Conservation (phyloP, 805 yeast species). For the Ogataea angusta region DNA sequence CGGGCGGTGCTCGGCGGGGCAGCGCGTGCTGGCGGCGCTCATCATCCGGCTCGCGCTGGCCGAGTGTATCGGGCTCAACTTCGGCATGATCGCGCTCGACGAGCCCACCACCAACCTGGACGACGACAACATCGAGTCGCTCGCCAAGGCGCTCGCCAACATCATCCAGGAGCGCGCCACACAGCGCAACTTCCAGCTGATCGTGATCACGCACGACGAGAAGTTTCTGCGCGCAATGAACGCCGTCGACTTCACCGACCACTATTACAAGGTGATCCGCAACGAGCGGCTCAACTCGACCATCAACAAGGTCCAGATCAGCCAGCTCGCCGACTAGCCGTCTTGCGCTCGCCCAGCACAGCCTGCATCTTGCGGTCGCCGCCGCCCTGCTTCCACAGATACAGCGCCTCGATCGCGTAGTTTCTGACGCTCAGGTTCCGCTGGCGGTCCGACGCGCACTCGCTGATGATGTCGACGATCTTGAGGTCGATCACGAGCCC, state of each 20-base stretch:
- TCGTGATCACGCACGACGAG: slow-evolving; percentile 96
- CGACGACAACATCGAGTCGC: slow-evolving; percentile 79
- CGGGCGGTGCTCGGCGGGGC: slow-evolving; percentile 98
- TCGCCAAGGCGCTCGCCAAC: slow-evolving; percentile 73
- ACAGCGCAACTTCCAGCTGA: slow-evolving; percentile 88
- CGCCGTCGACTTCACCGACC: slow-evolving; percentile 82
- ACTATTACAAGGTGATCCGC: slow-evolving; percentile 77
- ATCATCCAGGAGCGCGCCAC: slow-evolving; percentile 71
- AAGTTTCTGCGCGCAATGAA: slow-evolving; percentile 80
- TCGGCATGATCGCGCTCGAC: slow-evolving; percentile 94
- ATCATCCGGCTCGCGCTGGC: slow-evolving; percentile 88
- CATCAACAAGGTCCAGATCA: slow-evolving; percentile 41
- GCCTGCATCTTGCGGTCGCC: slow-evolving; percentile 33
- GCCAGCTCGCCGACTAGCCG: slow-evolving; percentile 19
- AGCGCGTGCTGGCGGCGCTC: slow-evolving; percentile 88
- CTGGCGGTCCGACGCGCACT: slow-evolving; percentile 61
- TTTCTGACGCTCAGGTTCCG: slow-evolving; percentile 69
- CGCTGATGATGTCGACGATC: slow-evolving; percentile 62
- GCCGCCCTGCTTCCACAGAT: slow-evolving; percentile 74
- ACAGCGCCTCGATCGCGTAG: slow-evolving; percentile 85
- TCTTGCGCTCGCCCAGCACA: slow-evolving; percentile 4
- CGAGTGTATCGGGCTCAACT: slow-evolving; percentile 90
- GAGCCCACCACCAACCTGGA: slow-evolving; percentile 98
- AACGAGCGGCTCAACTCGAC: slow-evolving; percentile 79
- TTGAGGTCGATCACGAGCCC: slow-evolving; percentile 60